These are phyloP conservation scores for Oxytropis ochrocephala DNA, from an alignment of 306 rosid genomes.

Conservation along the genomic window DNA sequence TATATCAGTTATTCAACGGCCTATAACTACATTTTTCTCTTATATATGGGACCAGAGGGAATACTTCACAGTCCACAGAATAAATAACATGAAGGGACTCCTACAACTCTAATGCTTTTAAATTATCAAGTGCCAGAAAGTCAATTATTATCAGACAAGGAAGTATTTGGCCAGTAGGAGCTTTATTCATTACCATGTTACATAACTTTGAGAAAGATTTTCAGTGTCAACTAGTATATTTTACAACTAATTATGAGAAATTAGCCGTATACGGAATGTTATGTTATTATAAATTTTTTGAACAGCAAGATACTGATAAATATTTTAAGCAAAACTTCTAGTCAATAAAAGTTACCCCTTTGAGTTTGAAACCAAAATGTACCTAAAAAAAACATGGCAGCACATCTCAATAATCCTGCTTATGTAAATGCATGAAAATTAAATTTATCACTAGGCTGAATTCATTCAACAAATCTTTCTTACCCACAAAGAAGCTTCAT, in stretches of 20 bases:
- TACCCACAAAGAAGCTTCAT: background rate
- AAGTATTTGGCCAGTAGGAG: background rate
- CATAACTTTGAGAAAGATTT: background rate
- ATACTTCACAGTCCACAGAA: background rate
- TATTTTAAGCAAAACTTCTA: background rate
- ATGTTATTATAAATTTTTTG: background rate
- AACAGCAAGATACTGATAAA: background rate
- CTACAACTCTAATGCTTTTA: background rate
- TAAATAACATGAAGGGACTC: background rate
- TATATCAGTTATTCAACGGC: too few relatives aligned
- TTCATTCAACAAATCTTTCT: background rate
- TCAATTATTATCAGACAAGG: background rate
- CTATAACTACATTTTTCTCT: too few relatives aligned
- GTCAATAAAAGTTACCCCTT: background rate
- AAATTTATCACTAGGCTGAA: background rate
- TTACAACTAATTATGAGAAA: background rate
- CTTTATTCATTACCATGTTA: background rate
- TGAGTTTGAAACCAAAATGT: background rate
- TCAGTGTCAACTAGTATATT: background rate
- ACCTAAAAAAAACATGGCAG: background rate
- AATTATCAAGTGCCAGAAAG: background rate
- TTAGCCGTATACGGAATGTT: background rate
- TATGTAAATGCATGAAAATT: conserved; percentile 3
- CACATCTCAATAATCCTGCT: background rate
- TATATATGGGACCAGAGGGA: too few relatives aligned